Conservation (phyloP, 805 yeast genomes). For the Starmerella vaccinii region DNA sequence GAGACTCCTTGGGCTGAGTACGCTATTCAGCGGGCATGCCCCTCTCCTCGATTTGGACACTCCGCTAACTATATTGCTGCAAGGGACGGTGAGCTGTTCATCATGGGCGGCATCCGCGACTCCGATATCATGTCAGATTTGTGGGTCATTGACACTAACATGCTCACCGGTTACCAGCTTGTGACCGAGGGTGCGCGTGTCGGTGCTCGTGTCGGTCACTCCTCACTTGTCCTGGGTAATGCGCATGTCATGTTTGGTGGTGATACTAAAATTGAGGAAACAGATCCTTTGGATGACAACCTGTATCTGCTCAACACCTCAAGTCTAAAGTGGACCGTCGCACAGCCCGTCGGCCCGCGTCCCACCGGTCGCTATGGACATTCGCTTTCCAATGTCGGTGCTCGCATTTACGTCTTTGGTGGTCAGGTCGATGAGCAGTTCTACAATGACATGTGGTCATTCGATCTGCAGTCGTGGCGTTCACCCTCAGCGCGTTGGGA, state of each 20-base stretch:
- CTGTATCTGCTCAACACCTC: conserved; percentile 76
- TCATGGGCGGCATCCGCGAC: conserved; percentile 93
- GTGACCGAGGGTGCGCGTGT: conserved; percentile 59
- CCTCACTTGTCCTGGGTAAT: conserved; percentile 82
- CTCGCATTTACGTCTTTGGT: conserved; percentile 72
- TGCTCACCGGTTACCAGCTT: conserved; percentile 43
- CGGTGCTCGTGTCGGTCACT: conserved; percentile 95
- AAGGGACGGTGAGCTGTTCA: conserved; percentile 67
- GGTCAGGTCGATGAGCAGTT: conserved; percentile 82
- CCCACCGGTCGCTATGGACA: conserved; percentile 95
- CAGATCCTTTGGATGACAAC: conserved; percentile 79
- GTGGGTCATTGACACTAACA: conserved; percentile 66
- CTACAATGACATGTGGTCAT: conserved; percentile 74
- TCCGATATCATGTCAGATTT: conserved; percentile 90
- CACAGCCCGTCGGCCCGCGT: conserved; percentile 60
- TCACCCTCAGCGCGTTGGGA: conserved; percentile 81
- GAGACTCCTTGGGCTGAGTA: conserved; percentile 32
- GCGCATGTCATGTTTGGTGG: conserved; percentile 96
- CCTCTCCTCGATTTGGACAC: conserved; percentile 92
- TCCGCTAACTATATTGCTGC: conserved; percentile 69
- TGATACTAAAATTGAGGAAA: conserved; percentile 61
- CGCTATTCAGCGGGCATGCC: conserved; percentile 41
- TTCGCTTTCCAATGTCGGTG: conserved; percentile 62
- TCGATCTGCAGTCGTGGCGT: conserved; percentile 78
- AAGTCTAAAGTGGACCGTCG: conserved; percentile 67